Evolutionary conservation across 495 filamentous ascomycete species (phyloP).

Genomic region (Cercophora sp.): DNA sequence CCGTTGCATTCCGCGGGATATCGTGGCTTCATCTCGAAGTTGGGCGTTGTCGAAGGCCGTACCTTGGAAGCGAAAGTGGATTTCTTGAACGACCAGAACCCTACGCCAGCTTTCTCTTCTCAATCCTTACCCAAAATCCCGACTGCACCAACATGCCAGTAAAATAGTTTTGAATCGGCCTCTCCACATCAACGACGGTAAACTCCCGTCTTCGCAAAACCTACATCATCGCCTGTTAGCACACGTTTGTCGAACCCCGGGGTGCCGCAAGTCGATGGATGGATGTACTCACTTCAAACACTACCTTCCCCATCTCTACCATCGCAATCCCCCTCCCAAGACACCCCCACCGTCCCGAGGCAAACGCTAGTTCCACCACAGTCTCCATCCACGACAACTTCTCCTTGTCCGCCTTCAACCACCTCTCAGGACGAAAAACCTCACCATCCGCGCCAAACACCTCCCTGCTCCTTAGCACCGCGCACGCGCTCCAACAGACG

Average conservation of each 20-base stretch:
- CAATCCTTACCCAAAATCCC: background rate
- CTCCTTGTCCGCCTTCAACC: conserved; percentile 37
- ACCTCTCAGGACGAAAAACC: conserved; percentile 33
- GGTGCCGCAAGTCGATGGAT: background rate
- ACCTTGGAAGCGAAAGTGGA: too few species aligned
- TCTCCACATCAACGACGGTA: background rate
- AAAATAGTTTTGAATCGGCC: background rate
- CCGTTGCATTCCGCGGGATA: too few species aligned
- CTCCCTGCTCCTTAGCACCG: background rate
- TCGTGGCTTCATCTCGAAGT: too few species aligned
- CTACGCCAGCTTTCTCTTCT: background rate
- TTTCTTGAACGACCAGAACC: too few species aligned
- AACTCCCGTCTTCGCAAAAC: conserved; percentile 1
- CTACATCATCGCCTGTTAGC: background rate
- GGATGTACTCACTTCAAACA: conserved; percentile 46
- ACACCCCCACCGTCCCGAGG: conserved; percentile 36
- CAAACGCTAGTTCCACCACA: conserved; percentile 32
- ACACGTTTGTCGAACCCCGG: background rate
- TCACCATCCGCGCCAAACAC: conserved; percentile 28
- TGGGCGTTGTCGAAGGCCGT: too few species aligned
- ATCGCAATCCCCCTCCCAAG: conserved; percentile 36
- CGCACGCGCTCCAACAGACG: conserved; percentile 4
- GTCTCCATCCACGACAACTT: conserved; percentile 34
- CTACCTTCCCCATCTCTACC: conserved; percentile 49
- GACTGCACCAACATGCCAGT: background rate